Conservation (phyloP, 208 protist species). For the Hexamita inflata region DNA sequence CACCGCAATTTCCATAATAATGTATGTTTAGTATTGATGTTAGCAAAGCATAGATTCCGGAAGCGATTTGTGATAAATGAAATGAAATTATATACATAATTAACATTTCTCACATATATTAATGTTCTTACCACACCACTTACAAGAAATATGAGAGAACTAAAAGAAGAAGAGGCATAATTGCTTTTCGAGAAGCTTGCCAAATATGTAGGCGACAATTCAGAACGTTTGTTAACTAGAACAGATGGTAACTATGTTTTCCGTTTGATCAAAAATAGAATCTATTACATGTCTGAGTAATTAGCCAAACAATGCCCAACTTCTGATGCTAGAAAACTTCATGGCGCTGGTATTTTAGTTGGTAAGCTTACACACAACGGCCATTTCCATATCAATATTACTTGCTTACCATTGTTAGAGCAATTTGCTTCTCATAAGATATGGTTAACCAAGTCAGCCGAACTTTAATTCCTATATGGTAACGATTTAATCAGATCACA, state of each 20-base stretch:
- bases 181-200: conserved; percentile 10
- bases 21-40: too few relatives aligned
- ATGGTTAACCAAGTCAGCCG: background rate
- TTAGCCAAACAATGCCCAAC: background rate
- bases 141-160: conserved; percentile 17
- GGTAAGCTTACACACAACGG: conserved; percentile 16
- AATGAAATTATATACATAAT: too few relatives aligned
- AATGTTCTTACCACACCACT: too few relatives aligned
- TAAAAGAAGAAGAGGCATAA: background rate
- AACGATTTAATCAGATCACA: conserved; percentile 15
- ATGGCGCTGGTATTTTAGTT: conserved; percentile 10
- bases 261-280: conserved; percentile 5
- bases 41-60: too few relatives aligned
- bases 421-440: background rate
- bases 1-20: too few relatives aligned
- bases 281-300: conserved; percentile 11
- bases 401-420: background rate
- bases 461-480: conserved; percentile 1
- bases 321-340: background rate
- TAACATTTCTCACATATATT: too few relatives aligned
- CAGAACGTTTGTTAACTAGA: background rate
- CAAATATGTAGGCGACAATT: background rate
- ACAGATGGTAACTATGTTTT: conserved; percentile 5
- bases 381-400: background rate
- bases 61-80: too few relatives aligned